Base-by-base conservation (phyloP, 2,329 filamentous ascomycete species). In the Botryosphaeria dothidea region DNA sequence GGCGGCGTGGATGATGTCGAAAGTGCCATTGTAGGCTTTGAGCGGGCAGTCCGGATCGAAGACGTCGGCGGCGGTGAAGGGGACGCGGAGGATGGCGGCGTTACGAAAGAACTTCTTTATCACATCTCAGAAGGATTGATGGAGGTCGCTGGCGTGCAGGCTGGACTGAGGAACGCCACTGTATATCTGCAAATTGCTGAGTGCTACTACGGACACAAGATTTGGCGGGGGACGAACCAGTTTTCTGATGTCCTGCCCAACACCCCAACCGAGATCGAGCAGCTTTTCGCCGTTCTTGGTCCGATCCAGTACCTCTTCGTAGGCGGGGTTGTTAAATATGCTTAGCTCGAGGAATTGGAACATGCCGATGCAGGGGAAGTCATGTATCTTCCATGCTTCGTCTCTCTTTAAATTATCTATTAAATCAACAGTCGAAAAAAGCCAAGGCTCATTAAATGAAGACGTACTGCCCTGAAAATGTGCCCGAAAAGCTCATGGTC, bases 11-110 rank as follows among this genome's bases (percentile, higher is more conserved):
- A 81, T 67, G n/a, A 81, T 76, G 41, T 79, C 74, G 4, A 81
- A 65, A 9, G 74, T 46, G 17, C 71, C 72, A 3, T 70, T 67
- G 5, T 78, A 57, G 0, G 70, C 61, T 4, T 70, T 64, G 5
- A 77, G 68, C 8, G 69, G 54, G 5, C n/a, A 46, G 43, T 23
- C 8, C 19, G 43, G n/a, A 13, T 46, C 43, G 8, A 46, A 13
- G 2, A n/a, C 74, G 66, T 87, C 82, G 19, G 83, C 85, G 3
- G 79, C 70, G 27, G 87, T 74, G 67, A 87, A 86, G 1, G 76
- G 77, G 11, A 21, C 19, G 1, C 79, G 79, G 7, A 86, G 74
- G 36, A 65, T 78, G 19, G 76, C 71, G 29, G 65, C 65, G 60
- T 77, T 74, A 4, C 56, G 45, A 63, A 76, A 77, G 17, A 76